phyloP scores from a whole-genome alignment of 2,329 filamentous ascomycete genomes.

The Fusarium algeriense region DNA sequence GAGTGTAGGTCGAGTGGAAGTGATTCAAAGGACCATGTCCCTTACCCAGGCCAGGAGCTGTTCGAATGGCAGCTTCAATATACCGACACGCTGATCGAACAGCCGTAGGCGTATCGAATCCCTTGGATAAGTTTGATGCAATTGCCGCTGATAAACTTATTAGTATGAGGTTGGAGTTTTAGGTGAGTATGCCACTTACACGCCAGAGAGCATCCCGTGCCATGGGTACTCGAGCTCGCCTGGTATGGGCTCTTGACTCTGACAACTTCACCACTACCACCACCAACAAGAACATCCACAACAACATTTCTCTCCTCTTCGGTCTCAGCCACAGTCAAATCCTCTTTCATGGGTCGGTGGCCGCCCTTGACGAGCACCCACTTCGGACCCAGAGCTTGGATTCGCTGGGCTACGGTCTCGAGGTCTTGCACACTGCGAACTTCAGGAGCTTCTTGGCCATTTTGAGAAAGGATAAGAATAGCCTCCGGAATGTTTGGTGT shows the following conservation, averaged over 20 bases:
- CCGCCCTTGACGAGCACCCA: slow-evolving; percentile 93
- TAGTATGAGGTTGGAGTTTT: neutral
- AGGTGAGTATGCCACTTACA: slow-evolving; percentile 65
- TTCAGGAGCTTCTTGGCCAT: slow-evolving; percentile 54
- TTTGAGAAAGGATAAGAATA: slow-evolving; percentile 69
- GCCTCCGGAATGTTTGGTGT: slow-evolving; percentile 86
- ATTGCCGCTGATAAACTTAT: slow-evolving; percentile 69
- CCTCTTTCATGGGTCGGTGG: slow-evolving; percentile 80
- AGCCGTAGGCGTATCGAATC: slow-evolving; percentile 66
- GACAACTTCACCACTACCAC: slow-evolving; percentile 63
- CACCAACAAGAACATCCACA: slow-evolving; percentile 81
- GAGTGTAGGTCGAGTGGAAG: slow-evolving; percentile 76
- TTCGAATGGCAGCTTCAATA: slow-evolving; percentile 77
- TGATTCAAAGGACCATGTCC: slow-evolving; percentile 82
- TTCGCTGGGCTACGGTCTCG: slow-evolving; percentile 72
- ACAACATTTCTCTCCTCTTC: slow-evolving; percentile 74
- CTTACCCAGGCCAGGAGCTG: slow-evolving; percentile 71
- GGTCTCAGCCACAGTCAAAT: slow-evolving; percentile 68
- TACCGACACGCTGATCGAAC: slow-evolving; percentile 78
- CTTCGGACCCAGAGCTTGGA: slow-evolving; percentile 77
- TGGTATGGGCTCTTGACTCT: slow-evolving; percentile 79
- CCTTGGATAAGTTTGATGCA: slow-evolving; percentile 76
- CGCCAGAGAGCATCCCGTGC: slow-evolving; percentile 93
- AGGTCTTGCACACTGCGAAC: slow-evolving; percentile 74
- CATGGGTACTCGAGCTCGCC: slow-evolving; percentile 85